Percentiles rank a stretch among this genome's conserved stretches.
phyloP scores from a whole-genome alignment of 176 grass and related monocot genomes.

The Calamus simplicifolius region DNA sequence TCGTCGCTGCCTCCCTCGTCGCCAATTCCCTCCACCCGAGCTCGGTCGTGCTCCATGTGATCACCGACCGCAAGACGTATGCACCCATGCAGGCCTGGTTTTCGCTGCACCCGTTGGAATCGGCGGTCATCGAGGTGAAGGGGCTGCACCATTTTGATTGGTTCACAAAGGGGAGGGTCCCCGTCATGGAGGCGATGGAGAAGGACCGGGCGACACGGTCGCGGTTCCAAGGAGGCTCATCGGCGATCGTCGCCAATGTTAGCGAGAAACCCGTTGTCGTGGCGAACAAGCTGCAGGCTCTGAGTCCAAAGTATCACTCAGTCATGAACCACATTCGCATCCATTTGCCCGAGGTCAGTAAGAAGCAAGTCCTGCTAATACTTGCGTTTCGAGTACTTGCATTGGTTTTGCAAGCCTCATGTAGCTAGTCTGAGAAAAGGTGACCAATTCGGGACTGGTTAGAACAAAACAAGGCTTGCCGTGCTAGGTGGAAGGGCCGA shows the following conservation, averaged over 20 bases:
- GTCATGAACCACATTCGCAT: constrained; percentile 20
- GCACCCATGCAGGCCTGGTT: constrained; percentile 22
- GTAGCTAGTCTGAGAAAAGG: no score
- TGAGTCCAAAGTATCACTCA: constrained; percentile 19
- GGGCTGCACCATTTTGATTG: constrained; percentile 18
- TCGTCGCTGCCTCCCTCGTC: constrained; percentile 19
- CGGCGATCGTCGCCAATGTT: constrained; percentile 12
- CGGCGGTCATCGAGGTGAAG: constrained; percentile 18
- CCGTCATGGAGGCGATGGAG: constrained; percentile 23
- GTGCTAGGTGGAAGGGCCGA: no score
- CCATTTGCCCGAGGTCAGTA: constrained; percentile 13
- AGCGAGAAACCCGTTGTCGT: constrained; percentile 13
- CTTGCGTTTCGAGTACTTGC: no score
- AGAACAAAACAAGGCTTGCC: no score
- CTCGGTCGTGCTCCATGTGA: constrained; percentile 14
- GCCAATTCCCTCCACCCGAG: constrained; percentile 11
- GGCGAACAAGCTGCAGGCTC: constrained; percentile 15
- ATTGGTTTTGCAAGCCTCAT: no score
- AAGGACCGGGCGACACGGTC: constrained; percentile 9
- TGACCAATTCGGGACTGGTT: no score
- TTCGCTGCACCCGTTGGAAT: constrained; percentile 10
- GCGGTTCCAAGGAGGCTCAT: constrained; percentile 23
- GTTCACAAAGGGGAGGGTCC: constrained; percentile 11
- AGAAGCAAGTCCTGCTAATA: no score
- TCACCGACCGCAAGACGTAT: constrained; percentile 20